A percentile compares a stretch with the other conserved stretches of the same genome.
phyloP scores from a whole-genome alignment of 495 filamentous ascomycete species.

The Lindgomyces ingoldianus region DNA sequence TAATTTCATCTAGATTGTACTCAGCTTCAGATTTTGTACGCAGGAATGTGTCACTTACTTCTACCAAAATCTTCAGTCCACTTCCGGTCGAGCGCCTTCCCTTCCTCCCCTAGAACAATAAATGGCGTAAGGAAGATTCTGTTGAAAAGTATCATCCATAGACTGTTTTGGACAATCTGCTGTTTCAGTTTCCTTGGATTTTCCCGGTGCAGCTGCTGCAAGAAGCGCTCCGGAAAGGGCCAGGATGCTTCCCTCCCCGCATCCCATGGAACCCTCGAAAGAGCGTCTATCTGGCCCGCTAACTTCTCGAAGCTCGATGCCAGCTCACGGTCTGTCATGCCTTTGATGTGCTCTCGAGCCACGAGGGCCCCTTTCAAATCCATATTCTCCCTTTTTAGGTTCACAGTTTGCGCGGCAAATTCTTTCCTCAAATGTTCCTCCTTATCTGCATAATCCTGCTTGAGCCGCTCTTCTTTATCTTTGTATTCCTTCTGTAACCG shows the following conservation, averaged over 20 bases:
- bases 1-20: neutral
- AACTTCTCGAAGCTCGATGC: neutral
- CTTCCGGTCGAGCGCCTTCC: neutral
- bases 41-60: neutral
- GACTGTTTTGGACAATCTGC: constrained; percentile 14
- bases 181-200: constrained; percentile 18
- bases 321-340: constrained; percentile 4
- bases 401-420: neutral
- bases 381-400: neutral
- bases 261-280: constrained; percentile 10
- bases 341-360: constrained; percentile 6
- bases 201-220: neutral
- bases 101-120: constrained; percentile 4
- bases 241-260: neutral
- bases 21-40: neutral
- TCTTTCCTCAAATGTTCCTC: neutral
- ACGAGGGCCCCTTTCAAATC: neutral
- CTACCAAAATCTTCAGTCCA: neutral
- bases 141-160: constrained; percentile 7
- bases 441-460: neutral
- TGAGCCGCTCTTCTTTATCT: neutral
- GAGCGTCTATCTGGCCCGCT: neutral
- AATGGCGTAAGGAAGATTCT: constrained; percentile 11
- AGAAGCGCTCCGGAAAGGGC: constrained; percentile 3
- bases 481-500: neutral